Evolutionary conservation across 306 rosid genomes (phyloP), one percentile per base, ranked within the genome.

Genomic region (Vigna nakashimae): DNA sequence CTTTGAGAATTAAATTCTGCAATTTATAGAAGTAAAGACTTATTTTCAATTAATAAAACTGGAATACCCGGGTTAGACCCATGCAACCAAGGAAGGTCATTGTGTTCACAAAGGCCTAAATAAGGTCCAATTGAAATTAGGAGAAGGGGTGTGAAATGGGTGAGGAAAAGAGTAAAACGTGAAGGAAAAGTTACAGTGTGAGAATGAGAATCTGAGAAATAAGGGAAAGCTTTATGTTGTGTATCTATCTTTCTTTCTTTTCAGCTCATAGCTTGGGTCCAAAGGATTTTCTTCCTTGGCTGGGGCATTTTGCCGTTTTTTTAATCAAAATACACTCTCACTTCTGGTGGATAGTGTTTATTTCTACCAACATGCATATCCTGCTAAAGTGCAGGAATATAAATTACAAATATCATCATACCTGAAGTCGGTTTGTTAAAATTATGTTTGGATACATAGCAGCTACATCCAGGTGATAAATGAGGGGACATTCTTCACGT

Each of bases 371-470:
- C 65, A 18, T 59, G 71, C 51, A 65, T 64, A 75, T 66, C 69
- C 78, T 42, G 71, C 77, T 55, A 24, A 71, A 82, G 55, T 73
- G 64, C 77, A 84, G 62, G 60, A 30, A 48, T 72, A 60, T 28
- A 81, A 66, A 52, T 22, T 14, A 49, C 3, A 79, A 75, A 68
- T 15, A 26, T 30, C 73, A 84, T 66, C 87, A 49, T 84, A 95
- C 98, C 98, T 95, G 98, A 87, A 95, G 98, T 74, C 98, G 90
- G 86, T 95, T 92, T 77, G 98, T 95, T 72, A 95, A 84, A 76
- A 95, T 95, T 75, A 95, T 95, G 85, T 95, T 95, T 48, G 98
- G 98, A 86, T 95, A 95, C 98, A 95, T 95, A 63, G 98, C 98
- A 77, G 98, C 98, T 58, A 95, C 98, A 84, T 95, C 98, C 79